These are phyloP conservation scores for Quercus glauca DNA, from an alignment of 306 rosid genomes.

Conservation along the genomic window DNA sequence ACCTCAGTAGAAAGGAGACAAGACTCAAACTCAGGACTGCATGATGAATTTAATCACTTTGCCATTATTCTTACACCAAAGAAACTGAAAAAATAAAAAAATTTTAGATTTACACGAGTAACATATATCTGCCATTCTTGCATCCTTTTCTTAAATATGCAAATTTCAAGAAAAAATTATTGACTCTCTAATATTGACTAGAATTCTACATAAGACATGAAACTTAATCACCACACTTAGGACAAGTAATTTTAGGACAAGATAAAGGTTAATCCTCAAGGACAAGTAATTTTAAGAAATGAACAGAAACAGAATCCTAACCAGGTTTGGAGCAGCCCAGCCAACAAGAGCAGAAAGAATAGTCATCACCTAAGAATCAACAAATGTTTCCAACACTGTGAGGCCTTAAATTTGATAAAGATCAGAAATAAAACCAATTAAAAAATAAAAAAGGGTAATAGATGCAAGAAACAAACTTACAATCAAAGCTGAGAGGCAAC, in stretches of 20 bases:
- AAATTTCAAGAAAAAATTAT: neutral
- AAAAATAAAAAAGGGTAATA: neutral
- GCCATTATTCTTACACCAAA: too few relatives aligned
- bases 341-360: conserved; percentile 89
- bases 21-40: too few relatives aligned
- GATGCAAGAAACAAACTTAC: conserved; percentile 43
- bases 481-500: conserved; percentile 79
- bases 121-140: neutral
- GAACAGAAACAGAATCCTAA: conserved; percentile 26
- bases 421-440: neutral
- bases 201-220: neutral
- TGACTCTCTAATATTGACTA: neutral
- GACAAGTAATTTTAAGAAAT: neutral
- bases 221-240: neutral
- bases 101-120: neutral
- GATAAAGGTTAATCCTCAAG: conserved; percentile 1
- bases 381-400: conserved; percentile 14
- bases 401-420: neutral
- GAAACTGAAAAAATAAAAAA: neutral
- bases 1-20: too few relatives aligned
- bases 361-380: conserved; percentile 75
- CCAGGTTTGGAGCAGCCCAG: conserved; percentile 97
- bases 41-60: too few relatives aligned
- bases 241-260: neutral
- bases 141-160: neutral